Evolutionary conservation across 768 basidiomycete species (phyloP), one percentile per base, ranked within the genome.

Genomic region (Termitomyces sp.): DNA sequence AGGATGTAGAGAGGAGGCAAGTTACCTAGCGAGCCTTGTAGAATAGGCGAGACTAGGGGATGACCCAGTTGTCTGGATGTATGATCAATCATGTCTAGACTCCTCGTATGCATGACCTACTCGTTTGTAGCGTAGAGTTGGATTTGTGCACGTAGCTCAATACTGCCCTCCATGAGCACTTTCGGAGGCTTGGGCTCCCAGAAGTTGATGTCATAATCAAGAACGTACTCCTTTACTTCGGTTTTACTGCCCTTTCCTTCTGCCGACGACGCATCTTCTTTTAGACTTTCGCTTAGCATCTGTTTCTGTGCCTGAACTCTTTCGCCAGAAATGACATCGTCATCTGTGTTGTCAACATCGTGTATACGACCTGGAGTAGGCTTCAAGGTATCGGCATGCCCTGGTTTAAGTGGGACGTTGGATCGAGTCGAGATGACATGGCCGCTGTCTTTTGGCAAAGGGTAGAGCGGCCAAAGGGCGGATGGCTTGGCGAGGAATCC

Each of bases 1-100:
- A 90, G 72, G 60, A 94, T 83, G 65, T 89, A 87, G 12, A 94
- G 71, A 8, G 91, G 91, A 1, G 88, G 53, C 38, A 54, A 54
- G 15, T 42, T 54, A 2, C 53, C 53, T 5, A 54, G 15, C 0
- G 53, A 54, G 8, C 53, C 9, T 38, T 40, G 53, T 42, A 54
- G 17, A 31, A 54, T 11, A 31, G 38, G 38, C 14, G 53, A 54
- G 17, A 54, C 53, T 31, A 54, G 29, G 9, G 38, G 15, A 42
- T 54, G 38, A 10, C 38, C 42, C 1, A 54, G 15, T n/a, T 54
- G 53, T 38, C 53, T 54, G 15, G 14, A 38, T 31, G 9, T 9
- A 53, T 54, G 4, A 10, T 31, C 29, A 54, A 42, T 11, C 17
- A 54, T 42, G 14, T 14, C 17, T 29, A 8, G 14, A 40, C 14